phyloP scores from a whole-genome alignment of 306 rosid species.

The Acacia confusa region DNA sequence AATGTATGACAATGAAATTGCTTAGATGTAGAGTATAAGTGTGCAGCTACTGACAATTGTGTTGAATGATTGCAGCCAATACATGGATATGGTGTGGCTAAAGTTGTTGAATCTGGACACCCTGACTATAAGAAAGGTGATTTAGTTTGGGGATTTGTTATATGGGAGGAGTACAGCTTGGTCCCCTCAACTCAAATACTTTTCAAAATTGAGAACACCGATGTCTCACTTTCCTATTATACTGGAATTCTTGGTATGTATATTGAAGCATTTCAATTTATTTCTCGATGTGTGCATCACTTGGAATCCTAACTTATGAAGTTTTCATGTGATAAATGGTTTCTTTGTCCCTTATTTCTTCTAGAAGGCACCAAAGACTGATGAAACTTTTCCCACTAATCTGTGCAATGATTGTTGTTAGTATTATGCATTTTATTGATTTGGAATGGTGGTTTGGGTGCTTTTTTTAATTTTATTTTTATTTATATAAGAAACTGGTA shows the following conservation, averaged over 20 bases:
- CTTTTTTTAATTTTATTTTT: neutral
- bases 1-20: neutral
- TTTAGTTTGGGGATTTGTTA: neutral
- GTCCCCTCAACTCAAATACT: neutral
- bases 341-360: neutral
- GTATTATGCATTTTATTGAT: neutral
- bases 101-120: neutral
- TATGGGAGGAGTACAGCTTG: slow-evolving; percentile 15
- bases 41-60: neutral
- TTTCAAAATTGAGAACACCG: slow-evolving; percentile 15
- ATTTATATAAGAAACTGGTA: neutral
- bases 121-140: neutral
- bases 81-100: slow-evolving; percentile 8
- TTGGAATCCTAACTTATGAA: neutral
- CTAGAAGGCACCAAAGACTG: neutral
- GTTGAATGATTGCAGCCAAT: neutral
- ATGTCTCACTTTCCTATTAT: slow-evolving; percentile 36
- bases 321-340: neutral
- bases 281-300: neutral
- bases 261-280: neutral
- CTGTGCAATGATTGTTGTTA: neutral
- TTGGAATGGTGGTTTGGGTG: neutral
- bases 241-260: slow-evolving; percentile 20
- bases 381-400: neutral
- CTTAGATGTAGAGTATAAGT: neutral